Evolutionary conservation across 805 yeast species (phyloP).

Genomic region (Vanderwaltozyma yarrowii): DNA sequence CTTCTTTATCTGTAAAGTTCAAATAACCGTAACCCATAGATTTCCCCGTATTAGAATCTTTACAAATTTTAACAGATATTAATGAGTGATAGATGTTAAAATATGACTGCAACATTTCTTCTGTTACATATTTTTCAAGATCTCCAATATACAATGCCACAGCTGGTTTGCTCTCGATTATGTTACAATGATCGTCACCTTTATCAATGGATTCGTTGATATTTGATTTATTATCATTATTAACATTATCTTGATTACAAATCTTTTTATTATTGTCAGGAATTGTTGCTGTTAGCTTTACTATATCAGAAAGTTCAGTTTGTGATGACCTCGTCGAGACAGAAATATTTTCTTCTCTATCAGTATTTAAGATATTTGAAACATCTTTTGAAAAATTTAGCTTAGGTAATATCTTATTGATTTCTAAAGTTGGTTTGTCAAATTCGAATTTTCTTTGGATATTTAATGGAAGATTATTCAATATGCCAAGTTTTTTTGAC

Average conservation of each 20-base stretch:
- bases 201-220: too few relatives aligned
- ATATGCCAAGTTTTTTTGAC: conserved; percentile 4
- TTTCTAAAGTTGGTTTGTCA: neutral
- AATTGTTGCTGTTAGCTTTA: neutral
- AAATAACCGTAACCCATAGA: conserved; percentile 71
- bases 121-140: conserved; percentile 40
- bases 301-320: conserved; percentile 5
- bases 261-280: neutral
- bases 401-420: too few relatives aligned
- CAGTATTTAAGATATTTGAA: neutral
- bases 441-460: conserved; percentile 3
- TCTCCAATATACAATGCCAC: conserved; percentile 54
- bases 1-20: conserved; percentile 40
- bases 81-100: conserved; percentile 39
- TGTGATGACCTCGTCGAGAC: conserved; percentile 10
- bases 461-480: conserved; percentile 11
- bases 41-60: conserved; percentile 39
- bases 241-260: neutral
- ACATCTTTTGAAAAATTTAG: neutral
- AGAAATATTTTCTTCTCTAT: conserved; percentile 7
- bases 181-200: too few relatives aligned
- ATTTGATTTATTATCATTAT: neutral
- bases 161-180: conserved; percentile 1
- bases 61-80: conserved; percentile 50
- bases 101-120: conserved; percentile 34